Conservation (phyloP, 352 stramenopile species). For the Pythium sp. region DNA sequence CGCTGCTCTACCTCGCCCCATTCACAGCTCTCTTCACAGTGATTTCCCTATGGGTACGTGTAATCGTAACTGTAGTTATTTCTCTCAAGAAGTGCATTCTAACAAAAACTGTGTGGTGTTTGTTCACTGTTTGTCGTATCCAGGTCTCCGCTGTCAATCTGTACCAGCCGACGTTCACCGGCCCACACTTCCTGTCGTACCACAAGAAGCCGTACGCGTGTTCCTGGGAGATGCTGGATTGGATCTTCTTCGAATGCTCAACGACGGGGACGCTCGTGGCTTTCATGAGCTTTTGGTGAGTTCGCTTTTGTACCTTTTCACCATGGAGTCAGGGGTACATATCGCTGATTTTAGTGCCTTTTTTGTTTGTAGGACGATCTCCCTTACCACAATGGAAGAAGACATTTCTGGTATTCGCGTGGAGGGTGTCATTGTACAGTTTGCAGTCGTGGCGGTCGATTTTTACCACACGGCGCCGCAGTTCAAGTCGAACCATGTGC, state of each 20-base stretch:
- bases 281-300: slow-evolving; percentile 58
- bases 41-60: slow-evolving; percentile 49
- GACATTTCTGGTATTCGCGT: slow-evolving; percentile 28
- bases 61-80: too few relatives aligned
- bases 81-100: too few relatives aligned
- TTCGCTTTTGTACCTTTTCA: not conserved
- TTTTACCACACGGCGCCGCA: slow-evolving; percentile 62
- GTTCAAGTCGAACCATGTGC: slow-evolving; percentile 62
- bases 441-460: slow-evolving; percentile 44
- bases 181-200: slow-evolving; percentile 53
- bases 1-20: slow-evolving; percentile 40
- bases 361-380: slow-evolving; percentile 29
- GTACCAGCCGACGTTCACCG: slow-evolving; percentile 55
- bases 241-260: slow-evolving; percentile 63
- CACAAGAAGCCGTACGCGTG: slow-evolving; percentile 43
- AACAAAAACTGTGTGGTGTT: not conserved
- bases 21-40: slow-evolving; percentile 47
- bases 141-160: slow-evolving; percentile 51
- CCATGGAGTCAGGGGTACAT: too few relatives aligned
- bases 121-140: not conserved
- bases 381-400: slow-evolving; percentile 35
- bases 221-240: slow-evolving; percentile 68
- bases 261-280: slow-evolving; percentile 38
- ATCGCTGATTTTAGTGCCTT: not conserved
- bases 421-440: slow-evolving; percentile 37